A percentile compares a stretch with the other conserved stretches of the same genome.
Evolutionary conservation across 2,329 filamentous ascomycete genomes (phyloP).

Genomic region (Kalaharituber pfeilii): DNA sequence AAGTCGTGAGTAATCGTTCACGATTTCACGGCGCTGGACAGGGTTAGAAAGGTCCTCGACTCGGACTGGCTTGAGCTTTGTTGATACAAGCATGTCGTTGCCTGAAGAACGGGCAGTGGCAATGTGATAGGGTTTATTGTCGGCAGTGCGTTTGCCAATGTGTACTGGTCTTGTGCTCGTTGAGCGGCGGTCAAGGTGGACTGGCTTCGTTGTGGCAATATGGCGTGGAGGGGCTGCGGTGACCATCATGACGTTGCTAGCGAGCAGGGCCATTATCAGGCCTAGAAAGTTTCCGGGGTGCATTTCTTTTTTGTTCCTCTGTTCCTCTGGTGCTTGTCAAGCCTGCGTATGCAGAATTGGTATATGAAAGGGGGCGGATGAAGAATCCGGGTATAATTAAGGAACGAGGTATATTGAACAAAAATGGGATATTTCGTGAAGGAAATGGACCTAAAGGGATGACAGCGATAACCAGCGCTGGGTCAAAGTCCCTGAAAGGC

Average conservation of each 20-base stretch:
- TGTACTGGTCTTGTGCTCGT: neutral
- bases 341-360: too few relatives aligned
- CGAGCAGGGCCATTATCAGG: neutral
- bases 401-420: too few relatives aligned
- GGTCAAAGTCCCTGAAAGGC: too few relatives aligned
- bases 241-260: neutral
- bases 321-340: neutral
- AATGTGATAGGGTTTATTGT: neutral
- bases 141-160: neutral
- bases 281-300: neutral
- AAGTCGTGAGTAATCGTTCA: conserved; percentile 9
- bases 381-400: too few relatives aligned
- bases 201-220: neutral
- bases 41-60: neutral
- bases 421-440: too few relatives aligned
- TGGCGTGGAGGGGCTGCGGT: neutral
- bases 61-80: neutral
- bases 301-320: neutral
- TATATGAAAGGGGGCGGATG: too few relatives aligned
- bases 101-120: too few relatives aligned
- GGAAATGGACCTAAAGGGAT: too few relatives aligned
- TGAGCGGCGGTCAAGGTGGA: neutral
- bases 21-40: neutral
- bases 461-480: too few relatives aligned
- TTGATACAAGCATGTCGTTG: too few relatives aligned